phyloP scores from a whole-genome alignment of 2,329 filamentous ascomycete genomes.

The Pseudogymnoascus sp. region DNA sequence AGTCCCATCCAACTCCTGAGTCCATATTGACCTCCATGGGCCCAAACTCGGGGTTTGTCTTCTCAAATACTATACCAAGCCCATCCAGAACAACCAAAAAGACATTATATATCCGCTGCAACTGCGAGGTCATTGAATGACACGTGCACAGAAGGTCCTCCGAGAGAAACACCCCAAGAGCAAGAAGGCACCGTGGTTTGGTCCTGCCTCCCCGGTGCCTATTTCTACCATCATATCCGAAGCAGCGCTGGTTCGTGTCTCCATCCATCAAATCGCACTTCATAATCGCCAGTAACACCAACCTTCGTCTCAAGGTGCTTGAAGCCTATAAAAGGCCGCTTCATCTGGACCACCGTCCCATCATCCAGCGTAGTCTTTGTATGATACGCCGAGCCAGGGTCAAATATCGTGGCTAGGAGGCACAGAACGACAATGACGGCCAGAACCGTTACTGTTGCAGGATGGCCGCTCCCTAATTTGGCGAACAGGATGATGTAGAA shows the following conservation, averaged over 20 bases:
- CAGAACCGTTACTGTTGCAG: neutral
- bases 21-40: neutral
- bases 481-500: neutral
- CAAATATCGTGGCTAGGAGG: neutral
- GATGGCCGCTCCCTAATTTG: neutral
- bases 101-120: too few relatives aligned
- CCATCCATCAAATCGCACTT: neutral
- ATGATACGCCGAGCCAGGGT: neutral
- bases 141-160: neutral
- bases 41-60: neutral
- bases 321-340: neutral
- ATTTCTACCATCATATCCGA: neutral
- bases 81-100: neutral
- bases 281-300: neutral
- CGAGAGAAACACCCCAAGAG: neutral
- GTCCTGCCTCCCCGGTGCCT: neutral
- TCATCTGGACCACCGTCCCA: neutral
- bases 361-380: neutral
- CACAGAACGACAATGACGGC: neutral
- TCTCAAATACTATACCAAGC: neutral
- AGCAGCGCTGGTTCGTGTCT: neutral
- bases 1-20: neutral
- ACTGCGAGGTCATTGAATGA: neutral
- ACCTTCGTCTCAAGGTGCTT: neutral
- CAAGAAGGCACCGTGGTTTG: neutral